Conservation (phyloP, 2,329 filamentous ascomycete genomes). For the Trichoderma asperellum region DNA sequence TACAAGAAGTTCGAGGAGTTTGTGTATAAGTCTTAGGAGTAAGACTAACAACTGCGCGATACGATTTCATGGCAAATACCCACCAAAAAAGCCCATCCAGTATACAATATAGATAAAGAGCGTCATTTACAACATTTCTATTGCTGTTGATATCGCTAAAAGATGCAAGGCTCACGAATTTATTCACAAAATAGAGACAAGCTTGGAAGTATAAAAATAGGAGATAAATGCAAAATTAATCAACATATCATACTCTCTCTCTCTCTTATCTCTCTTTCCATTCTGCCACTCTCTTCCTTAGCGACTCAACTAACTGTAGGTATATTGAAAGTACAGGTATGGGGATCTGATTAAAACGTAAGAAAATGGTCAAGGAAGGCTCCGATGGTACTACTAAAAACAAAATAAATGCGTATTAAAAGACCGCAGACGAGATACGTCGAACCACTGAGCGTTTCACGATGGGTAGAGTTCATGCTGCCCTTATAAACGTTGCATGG, state of each 20-base stretch:
- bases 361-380: conserved; percentile 44
- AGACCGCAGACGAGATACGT: conserved; percentile 3
- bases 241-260: conserved; percentile 25
- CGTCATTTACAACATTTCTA: background rate
- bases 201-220: background rate
- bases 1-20: conserved; percentile 59
- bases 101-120: background rate
- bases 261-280: conserved; percentile 11
- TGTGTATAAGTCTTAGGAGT: conserved; percentile 44
- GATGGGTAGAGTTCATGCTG: conserved; percentile 1
- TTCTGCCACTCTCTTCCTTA: conserved; percentile 25
- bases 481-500: background rate
- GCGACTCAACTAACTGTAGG: conserved; percentile 39
- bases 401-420: conserved; percentile 40
- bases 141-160: background rate
- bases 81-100: background rate
- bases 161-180: conserved; percentile 2
- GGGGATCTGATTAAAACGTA: conserved; percentile 46
- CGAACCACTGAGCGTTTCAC: background rate
- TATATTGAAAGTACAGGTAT: conserved; percentile 40
- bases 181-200: background rate
- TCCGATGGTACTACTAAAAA: conserved; percentile 45
- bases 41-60: background rate
- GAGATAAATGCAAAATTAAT: conserved; percentile 24
- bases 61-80: conserved; percentile 13